Evolutionary conservation across 768 basidiomycete genomes (phyloP).

Genomic region (Suillus subluteus): DNA sequence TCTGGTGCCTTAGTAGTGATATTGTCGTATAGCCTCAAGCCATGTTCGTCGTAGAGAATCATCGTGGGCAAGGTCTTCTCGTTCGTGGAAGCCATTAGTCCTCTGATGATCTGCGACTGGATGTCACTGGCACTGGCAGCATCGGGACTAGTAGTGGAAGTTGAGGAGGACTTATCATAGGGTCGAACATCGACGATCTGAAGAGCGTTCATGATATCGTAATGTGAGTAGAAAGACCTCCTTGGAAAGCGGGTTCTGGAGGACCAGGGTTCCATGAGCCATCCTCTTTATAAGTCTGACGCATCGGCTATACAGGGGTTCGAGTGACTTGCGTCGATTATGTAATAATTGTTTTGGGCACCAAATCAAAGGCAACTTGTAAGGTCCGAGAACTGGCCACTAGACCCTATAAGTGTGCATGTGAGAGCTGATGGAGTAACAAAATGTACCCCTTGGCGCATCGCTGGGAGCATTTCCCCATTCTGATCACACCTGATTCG

Average conservation of each 20-base stretch:
- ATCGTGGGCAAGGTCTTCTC: slow-evolving; percentile 76
- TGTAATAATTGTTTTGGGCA: background rate
- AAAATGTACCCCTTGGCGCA: no score
- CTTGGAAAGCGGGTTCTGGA: background rate
- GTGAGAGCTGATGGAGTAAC: background rate
- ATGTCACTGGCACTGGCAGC: slow-evolving; percentile 37
- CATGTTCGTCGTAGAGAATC: slow-evolving; percentile 85
- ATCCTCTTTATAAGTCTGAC: background rate
- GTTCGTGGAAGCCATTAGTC: slow-evolving; percentile 56
- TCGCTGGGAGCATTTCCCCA: background rate
- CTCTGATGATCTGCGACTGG: slow-evolving; percentile 50
- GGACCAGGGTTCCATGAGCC: background rate
- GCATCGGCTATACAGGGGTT: background rate
- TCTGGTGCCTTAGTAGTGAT: slow-evolving; percentile 79
- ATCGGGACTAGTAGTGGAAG: slow-evolving; percentile 31
- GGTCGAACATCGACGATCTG: slow-evolving; percentile 57
- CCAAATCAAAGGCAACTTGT: background rate
- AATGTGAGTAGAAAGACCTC: background rate
- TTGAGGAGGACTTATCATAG: slow-evolving; percentile 15
- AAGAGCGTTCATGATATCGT: slow-evolving; percentile 14
- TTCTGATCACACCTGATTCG: background rate
- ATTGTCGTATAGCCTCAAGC: slow-evolving; percentile 83
- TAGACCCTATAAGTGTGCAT: background rate
- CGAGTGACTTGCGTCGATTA: background rate
- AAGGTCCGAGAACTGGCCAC: background rate